These are phyloP conservation scores for Naegleria lovaniensis DNA, from an alignment of 208 protist genomes.

Conservation along the genomic window DNA sequence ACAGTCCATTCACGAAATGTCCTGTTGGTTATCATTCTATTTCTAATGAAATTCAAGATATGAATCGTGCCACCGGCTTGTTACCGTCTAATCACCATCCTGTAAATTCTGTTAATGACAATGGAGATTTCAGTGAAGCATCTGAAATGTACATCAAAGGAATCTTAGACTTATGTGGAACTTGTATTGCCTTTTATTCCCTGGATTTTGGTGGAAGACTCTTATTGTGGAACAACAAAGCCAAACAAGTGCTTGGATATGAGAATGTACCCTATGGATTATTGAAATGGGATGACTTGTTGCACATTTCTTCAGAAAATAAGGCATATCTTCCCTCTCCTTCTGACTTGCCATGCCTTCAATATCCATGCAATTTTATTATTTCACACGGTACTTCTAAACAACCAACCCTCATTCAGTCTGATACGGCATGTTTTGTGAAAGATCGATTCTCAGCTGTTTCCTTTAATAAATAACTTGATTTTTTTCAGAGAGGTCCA, in stretches of 20 bases:
- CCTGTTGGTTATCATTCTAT: not conserved
- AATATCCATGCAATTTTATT: not conserved
- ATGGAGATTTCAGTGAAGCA: not conserved
- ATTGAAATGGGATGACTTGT: not conserved
- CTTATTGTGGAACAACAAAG: not conserved
- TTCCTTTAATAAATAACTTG: no score
- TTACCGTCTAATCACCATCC: not conserved
- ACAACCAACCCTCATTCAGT: not conserved
- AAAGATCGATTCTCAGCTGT: not conserved
- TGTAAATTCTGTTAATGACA: not conserved
- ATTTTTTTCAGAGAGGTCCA: no score
- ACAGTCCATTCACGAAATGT: not conserved
- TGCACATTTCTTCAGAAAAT: not conserved
- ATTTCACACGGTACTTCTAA: not conserved
- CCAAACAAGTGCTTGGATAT: not conserved
- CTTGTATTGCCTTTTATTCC: not conserved
- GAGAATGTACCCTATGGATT: not conserved
- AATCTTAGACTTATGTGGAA: not conserved
- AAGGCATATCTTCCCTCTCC: not conserved
- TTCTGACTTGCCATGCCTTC: not conserved
- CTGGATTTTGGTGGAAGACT: not conserved
- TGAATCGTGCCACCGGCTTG: not conserved
- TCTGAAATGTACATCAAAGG: not conserved
- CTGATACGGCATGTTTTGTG: not conserved
- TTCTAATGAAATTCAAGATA: not conserved